phyloP scores from a whole-genome alignment of 2,329 filamentous ascomycete species.

The Hysterium pulicare region DNA sequence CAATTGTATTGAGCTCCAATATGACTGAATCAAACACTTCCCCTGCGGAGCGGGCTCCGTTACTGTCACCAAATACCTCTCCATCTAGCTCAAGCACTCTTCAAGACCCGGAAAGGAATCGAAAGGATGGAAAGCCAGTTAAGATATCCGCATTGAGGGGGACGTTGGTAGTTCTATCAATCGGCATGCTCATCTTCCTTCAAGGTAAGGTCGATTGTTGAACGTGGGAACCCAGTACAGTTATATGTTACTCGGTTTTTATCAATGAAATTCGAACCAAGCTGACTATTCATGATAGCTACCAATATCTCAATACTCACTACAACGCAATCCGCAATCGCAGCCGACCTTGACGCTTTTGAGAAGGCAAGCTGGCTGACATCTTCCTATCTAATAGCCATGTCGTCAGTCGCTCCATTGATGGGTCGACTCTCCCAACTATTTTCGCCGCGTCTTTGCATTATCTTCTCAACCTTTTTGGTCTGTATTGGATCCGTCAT shows the following conservation, averaged over 20 bases:
- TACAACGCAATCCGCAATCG: constrained; percentile 74
- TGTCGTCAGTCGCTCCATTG: constrained; percentile 61
- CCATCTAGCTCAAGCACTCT: constrained; percentile 10
- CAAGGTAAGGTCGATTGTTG: too few relatives aligned
- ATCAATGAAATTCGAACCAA: too few relatives aligned
- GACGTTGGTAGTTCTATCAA: constrained; percentile 48
- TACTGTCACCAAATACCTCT: constrained; percentile 19
- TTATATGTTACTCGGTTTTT: too few relatives aligned
- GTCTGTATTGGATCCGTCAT: constrained; percentile 62
- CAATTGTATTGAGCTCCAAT: too few relatives aligned
- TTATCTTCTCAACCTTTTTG: constrained; percentile 58
- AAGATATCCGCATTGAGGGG: constrained; percentile 27
- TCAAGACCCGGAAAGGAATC: constrained; percentile 12
- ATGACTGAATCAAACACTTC: constrained; percentile 1
- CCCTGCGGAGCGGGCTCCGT: constrained; percentile 23
- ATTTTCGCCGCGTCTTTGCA: constrained; percentile 65
- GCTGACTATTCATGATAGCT: too few relatives aligned
- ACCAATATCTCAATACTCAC: constrained; percentile 78
- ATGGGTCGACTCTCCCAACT: constrained; percentile 70
- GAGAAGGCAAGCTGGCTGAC: constrained; percentile 76
- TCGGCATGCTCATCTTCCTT: constrained; percentile 58
- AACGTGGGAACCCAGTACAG: too few relatives aligned
- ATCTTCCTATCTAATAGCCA: constrained; percentile 62
- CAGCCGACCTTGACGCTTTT: constrained; percentile 70
- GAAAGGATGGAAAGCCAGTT: constrained; percentile 14